These are phyloP conservation scores for Funneliformis mosseae DNA, from an alignment of 192 early-diverging fungal species.

Conservation along the genomic window DNA sequence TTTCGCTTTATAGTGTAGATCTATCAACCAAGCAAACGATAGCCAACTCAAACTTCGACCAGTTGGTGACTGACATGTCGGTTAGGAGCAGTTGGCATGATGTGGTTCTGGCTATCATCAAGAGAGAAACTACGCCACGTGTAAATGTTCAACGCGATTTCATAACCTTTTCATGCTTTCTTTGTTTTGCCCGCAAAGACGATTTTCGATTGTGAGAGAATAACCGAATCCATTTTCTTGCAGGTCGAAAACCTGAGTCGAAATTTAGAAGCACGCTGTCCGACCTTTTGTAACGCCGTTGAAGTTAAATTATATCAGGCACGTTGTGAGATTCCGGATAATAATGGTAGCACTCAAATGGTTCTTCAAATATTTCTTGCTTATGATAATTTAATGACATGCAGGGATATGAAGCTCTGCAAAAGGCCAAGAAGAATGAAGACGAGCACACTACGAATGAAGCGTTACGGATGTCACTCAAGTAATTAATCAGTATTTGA, in stretches of 20 bases:
- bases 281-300: slow-evolving; percentile 27
- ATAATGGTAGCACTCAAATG: background rate
- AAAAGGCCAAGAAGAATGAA: slow-evolving; percentile 27
- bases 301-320: slow-evolving; percentile 31
- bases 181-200: too few species aligned
- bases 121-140: slow-evolving; percentile 25
- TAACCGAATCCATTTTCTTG: background rate
- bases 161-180: background rate
- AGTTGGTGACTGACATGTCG: slow-evolving; percentile 5
- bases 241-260: slow-evolving; percentile 33
- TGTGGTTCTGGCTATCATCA: slow-evolving; percentile 32
- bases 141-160: background rate
- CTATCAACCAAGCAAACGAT: slow-evolving; percentile 6
- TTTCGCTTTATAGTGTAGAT: background rate
- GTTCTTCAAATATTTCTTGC: background rate
- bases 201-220: too few species aligned
- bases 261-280: slow-evolving; percentile 21
- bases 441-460: slow-evolving; percentile 11
- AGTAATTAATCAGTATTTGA: slow-evolving; percentile 9
- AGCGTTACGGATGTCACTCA: slow-evolving; percentile 9
- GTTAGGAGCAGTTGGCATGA: slow-evolving; percentile 31
- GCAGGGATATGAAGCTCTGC: slow-evolving; percentile 29
- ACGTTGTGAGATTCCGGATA: background rate
- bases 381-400: background rate
- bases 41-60: slow-evolving; percentile 5